A percentile compares a stretch with the other conserved stretches of the same genome.
These are phyloP conservation scores for Podaxis sp. DNA, from an alignment of 768 basidiomycete species.

Conservation along the genomic window DNA sequence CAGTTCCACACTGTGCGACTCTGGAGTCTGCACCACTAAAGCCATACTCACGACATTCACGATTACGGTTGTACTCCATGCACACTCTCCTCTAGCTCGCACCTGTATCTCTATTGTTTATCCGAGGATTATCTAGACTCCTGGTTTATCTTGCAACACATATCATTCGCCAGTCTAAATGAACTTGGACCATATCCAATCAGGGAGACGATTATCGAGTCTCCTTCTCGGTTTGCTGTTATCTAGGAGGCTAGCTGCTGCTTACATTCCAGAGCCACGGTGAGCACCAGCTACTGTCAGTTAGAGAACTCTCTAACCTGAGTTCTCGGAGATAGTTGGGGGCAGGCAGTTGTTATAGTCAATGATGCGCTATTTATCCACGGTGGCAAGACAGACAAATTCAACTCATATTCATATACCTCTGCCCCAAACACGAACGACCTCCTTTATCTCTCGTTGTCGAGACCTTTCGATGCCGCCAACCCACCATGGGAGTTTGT, in stretches of 20 bases:
- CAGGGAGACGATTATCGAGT: neutral
- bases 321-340: constrained; percentile 64
- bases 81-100: neutral
- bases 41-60: constrained; percentile 4
- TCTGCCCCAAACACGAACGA: constrained; percentile 75
- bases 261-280: constrained; percentile 11
- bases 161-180: neutral
- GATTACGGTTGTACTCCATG: constrained; percentile 6
- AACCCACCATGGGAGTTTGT: constrained; percentile 72
- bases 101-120: neutral
- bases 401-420: constrained; percentile 67
- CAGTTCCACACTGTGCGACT: neutral
- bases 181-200: constrained; percentile 4
- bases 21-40: neutral
- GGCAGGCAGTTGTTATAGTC: constrained; percentile 64
- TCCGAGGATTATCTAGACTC: constrained; percentile 1
- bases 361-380: constrained; percentile 66
- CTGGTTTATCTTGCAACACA: neutral
- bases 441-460: constrained; percentile 66
- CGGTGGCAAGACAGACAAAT: constrained; percentile 79
- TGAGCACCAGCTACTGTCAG: neutral
- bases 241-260: neutral
- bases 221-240: neutral
- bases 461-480: constrained; percentile 53
- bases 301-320: neutral